Evolutionary conservation across 139 green algal species (phyloP), one percentile per base, ranked within the genome.

Genomic region (Coccomyxa sp.): DNA sequence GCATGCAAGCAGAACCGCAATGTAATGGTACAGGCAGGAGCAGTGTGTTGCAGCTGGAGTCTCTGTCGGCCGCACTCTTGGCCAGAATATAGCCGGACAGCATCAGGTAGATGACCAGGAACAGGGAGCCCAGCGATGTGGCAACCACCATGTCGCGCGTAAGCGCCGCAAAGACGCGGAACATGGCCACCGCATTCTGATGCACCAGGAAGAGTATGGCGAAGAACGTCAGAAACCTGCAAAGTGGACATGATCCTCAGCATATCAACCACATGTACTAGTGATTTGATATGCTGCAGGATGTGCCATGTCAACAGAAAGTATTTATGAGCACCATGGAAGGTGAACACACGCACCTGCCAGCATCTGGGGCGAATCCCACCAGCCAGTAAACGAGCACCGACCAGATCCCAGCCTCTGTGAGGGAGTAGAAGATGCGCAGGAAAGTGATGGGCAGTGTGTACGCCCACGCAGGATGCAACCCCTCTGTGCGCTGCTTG

Each of bases 211-310:
- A 82, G 25, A 89, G 59, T 51, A 91, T 82, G 0, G 85, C 59
- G 79, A 78, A 89, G 71, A 84, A 91, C 32, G 83, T 87, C 68
- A 92, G 90, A 71, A 92, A 92, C 67, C 81, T 79, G 83, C 51
- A 51, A 51, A 51, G n/a, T 21, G 23, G 23, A 78, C 15, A 81
- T 10, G 12, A 51, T 17, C 63, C 63, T 71, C 9, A 51, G 38
- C 7, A 51, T 51, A 51, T 51, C 38, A 51, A 51, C 3, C 38
- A 51, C 38, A 51, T 51, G 38, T 51, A 51, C 38, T 11, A 51
- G 7, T 11, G 38, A 11, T 51, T 51, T 51, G 38, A 51, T 51
- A 51, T 3, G 38, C 38, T 3, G 38, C 38, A 51, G 38, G 38
- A 7, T 7, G 38, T 51, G 63, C 18, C 63, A 71, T 71, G 18